Evolutionary conservation across 1,139 yeast genomes (phyloP).

Genomic region (Tardiomyces depauwii): DNA sequence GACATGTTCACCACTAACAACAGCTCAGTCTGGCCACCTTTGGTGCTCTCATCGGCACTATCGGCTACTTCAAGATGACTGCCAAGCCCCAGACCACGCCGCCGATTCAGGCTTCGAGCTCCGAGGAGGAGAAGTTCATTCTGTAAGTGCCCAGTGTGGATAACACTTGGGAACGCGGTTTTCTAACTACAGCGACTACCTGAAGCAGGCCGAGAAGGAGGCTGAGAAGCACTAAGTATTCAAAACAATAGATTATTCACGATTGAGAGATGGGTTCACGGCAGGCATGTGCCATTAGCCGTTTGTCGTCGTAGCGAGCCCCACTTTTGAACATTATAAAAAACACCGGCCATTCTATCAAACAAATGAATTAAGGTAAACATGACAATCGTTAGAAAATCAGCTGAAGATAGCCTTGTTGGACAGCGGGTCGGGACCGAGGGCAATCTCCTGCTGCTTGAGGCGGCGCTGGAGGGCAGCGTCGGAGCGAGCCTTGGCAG

Average conservation of each 20-base stretch:
- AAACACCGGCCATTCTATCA: background rate
- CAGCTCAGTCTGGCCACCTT: slow-evolving; percentile 29
- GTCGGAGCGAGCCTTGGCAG: slow-evolving; percentile 68
- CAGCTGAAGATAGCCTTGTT: slow-evolving; percentile 56
- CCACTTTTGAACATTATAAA: too few relatives aligned
- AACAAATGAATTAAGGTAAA: background rate
- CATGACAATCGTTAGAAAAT: background rate
- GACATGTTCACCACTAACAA: background rate
- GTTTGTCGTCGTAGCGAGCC: too few relatives aligned
- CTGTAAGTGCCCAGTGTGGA: slow-evolving; percentile 12
- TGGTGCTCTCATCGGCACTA: slow-evolving; percentile 18
- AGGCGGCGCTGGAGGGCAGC: slow-evolving; percentile 69
- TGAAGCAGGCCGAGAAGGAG: slow-evolving; percentile 30
- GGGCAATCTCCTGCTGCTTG: slow-evolving; percentile 62
- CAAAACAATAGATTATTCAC: background rate
- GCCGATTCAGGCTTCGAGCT: slow-evolving; percentile 61
- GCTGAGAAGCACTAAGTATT: slow-evolving; percentile 7
- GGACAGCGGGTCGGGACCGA: slow-evolving; percentile 75
- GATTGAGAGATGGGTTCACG: too few relatives aligned
- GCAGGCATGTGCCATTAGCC: too few relatives aligned
- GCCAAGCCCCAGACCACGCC: slow-evolving; percentile 43
- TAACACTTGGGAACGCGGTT: too few relatives aligned
- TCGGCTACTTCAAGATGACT: slow-evolving; percentile 16
- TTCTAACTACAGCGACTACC: slow-evolving; percentile 21
- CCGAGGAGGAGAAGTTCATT: slow-evolving; percentile 84